Conservation (phyloP, 441 rosid genomes). For the Omphalea diandra region DNA sequence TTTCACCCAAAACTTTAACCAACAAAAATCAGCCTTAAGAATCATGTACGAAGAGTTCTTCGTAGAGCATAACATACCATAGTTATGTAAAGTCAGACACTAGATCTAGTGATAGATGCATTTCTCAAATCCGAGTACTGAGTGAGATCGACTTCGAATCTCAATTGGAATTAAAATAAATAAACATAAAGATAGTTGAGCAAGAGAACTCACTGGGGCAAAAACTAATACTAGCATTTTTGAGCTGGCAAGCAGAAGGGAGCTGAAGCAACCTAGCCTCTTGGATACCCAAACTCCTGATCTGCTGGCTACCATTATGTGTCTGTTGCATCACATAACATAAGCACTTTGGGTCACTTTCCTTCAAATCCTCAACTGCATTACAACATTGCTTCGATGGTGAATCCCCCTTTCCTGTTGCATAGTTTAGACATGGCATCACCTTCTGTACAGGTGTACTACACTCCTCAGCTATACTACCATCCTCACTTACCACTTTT, state of each 20-base stretch:
- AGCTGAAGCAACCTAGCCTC: slow-evolving; percentile 66
- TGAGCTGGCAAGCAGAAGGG: slow-evolving; percentile 68
- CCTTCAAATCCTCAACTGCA: slow-evolving; percentile 48
- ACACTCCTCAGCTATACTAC: slow-evolving; percentile 35
- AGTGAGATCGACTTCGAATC: no score
- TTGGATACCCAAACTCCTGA: slow-evolving; percentile 66
- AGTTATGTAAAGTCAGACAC: no score
- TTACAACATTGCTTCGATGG: slow-evolving; percentile 70
- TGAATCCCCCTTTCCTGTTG: slow-evolving; percentile 51
- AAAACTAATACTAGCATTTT: slow-evolving; percentile 53
- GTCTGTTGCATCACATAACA: slow-evolving; percentile 68
- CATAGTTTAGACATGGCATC: slow-evolving; percentile 62
- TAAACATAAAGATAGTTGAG: not conserved
- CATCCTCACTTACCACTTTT: not conserved
- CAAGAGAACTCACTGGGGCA: slow-evolving; percentile 65
- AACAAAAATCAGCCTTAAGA: no score
- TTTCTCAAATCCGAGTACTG: no score
- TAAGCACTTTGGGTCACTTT: slow-evolving; percentile 67
- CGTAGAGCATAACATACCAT: no score
- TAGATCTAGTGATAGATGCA: no score
- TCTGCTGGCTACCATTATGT: slow-evolving; percentile 39
- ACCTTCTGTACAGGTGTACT: slow-evolving; percentile 45
- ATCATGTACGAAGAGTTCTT: no score
- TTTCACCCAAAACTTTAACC: no score
- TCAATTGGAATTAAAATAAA: no score